Evolutionary conservation across 2,329 filamentous ascomycete genomes (phyloP), one percentile per base, ranked within the genome.

Genomic region (Verticillium nubilum): DNA sequence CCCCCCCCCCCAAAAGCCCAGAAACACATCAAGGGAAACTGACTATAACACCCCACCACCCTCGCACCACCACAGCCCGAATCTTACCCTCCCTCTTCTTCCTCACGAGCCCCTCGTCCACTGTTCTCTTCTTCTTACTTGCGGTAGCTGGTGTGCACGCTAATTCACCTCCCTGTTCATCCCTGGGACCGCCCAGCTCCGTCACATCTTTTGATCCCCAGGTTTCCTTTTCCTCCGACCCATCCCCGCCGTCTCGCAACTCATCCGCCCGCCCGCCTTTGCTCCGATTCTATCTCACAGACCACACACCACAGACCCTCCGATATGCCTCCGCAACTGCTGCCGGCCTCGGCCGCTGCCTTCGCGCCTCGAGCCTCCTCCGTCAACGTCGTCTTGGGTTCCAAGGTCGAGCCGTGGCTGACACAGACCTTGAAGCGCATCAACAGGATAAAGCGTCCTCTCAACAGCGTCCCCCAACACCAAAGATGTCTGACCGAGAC

Each of bases 401-500:
- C 89, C 73, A 96, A 95, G 80, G 87, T 96, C 70, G 93, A 97
- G 79, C 90, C 92, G 61, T 99, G 95, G 95, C 84, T 98, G 76
- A 99, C 95, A 35, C 91, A 93, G 72, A 97, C 93, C 12, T 83
- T 99, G 70, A 98, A 98, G 84, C 88, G 95, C 74, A 92, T 97
- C 79, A 98, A 97, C 83, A 86, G 90, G 67, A 87, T 97, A 69
- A 99, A 98, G 85, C 90, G 95, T 68, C 94, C 95, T 62, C 85
- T 98, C 76, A 99, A 99, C 84, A 97, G 91, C 75, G 91, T 97
- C 55, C 88, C 91, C 60, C 95, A 99, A 75, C 95, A 98, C 79
- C 92, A 93, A 68, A 86, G 91, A 81, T 98, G 94, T 78, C 85
- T 99, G 69, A 96, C 93, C 60, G 95, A 98, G 80, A 96, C 90